A percentile compares a stretch with the other conserved stretches of the same genome.
phyloP scores from a whole-genome alignment of 2,329 filamentous ascomycete species.

The Pseudocercospora musae region DNA sequence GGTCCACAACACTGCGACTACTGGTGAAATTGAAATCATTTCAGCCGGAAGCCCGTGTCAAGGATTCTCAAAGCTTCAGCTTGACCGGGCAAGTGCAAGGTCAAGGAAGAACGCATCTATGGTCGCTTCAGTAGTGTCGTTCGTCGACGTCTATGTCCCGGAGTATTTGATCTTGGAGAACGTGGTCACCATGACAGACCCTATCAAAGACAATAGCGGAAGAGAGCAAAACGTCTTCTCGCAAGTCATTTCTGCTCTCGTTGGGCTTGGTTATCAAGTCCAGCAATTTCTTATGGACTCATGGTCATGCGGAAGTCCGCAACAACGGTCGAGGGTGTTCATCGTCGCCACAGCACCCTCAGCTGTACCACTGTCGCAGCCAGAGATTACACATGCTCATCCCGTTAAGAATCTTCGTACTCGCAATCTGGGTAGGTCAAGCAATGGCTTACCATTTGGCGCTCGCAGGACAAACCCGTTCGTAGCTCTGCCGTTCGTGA shows the following conservation, averaged over 20 bases:
- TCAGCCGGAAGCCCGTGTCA: constrained; percentile 74
- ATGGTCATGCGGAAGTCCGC: constrained; percentile 65
- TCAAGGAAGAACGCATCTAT: constrained; percentile 72
- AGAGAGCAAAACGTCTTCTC: constrained; percentile 64
- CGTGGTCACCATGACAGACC: constrained; percentile 62
- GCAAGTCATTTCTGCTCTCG: constrained; percentile 68
- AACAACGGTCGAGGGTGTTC: constrained; percentile 66
- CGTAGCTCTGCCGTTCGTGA: constrained; percentile 61
- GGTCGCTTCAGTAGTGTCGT: constrained; percentile 71
- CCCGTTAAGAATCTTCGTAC: constrained; percentile 36
- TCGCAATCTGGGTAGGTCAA: constrained; percentile 54
- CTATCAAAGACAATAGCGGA: constrained; percentile 12
- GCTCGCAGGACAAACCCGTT: constrained; percentile 44
- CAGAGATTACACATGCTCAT: constrained; percentile 62
- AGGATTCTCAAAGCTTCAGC: constrained; percentile 67
- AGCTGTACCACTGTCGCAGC: constrained; percentile 53
- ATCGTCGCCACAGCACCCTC: constrained; percentile 69
- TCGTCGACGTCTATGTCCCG: constrained; percentile 70
- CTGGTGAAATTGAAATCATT: constrained; percentile 66
- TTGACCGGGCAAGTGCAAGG: constrained; percentile 50
- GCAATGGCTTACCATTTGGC: constrained; percentile 60
- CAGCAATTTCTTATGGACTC: constrained; percentile 66
- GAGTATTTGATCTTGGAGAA: constrained; percentile 77
- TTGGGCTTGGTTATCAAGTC: constrained; percentile 74
- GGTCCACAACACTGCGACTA: constrained; percentile 48